phyloP scores from a whole-genome alignment of 129 eudicot species.

The Heracleum sosnowskyi region DNA sequence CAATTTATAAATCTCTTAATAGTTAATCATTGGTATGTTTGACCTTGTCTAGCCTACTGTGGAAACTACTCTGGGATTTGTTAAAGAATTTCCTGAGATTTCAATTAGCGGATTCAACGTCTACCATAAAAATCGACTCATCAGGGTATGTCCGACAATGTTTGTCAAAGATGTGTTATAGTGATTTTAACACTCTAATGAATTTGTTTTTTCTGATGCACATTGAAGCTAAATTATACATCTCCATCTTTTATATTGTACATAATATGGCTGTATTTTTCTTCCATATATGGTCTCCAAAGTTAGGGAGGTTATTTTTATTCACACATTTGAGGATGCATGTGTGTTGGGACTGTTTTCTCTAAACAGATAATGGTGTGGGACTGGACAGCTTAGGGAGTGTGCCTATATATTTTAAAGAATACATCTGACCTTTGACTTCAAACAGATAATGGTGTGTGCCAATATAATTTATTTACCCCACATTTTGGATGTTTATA shows the following conservation, averaged over 20 bases:
- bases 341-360: neutral
- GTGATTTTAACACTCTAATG: neutral
- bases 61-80: slow-evolving; percentile 76
- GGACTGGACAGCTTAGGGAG: neutral
- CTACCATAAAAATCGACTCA: slow-evolving; percentile 93
- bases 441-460: neutral
- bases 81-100: slow-evolving; percentile 76
- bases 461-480: no score
- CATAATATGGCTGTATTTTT: neutral
- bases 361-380: neutral
- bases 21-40: neutral
- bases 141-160: slow-evolving; percentile 53
- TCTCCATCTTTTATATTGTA: neutral
- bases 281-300: neutral
- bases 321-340: neutral
- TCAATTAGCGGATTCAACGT: slow-evolving; percentile 67
- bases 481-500: neutral
- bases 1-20: neutral
- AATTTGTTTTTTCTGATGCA: neutral
- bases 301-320: neutral
- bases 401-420: neutral
- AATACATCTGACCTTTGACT: neutral
- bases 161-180: neutral
- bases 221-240: neutral
- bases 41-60: slow-evolving; percentile 45